Evolutionary conservation across 352 stramenopile species (phyloP).

Genomic region (Stramenopiles sp.): DNA sequence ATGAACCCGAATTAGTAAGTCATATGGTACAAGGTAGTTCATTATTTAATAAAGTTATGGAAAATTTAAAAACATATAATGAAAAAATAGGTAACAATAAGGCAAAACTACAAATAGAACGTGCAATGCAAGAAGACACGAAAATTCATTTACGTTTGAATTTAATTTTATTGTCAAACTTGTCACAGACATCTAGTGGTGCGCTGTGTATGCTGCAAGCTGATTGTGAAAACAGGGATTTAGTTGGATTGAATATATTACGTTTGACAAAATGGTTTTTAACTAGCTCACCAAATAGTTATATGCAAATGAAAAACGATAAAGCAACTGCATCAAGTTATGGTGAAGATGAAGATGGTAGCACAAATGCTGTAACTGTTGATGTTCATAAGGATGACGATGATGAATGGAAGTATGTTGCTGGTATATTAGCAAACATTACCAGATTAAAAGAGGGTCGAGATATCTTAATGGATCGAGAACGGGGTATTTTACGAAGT

Average conservation of each 20-base stretch:
- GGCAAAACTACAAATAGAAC: not conserved
- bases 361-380: not conserved
- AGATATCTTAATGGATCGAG: slow-evolving; percentile 32
- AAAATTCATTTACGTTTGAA: not conserved
- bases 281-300: not conserved
- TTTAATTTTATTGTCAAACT: not conserved
- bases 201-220: not conserved
- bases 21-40: not conserved
- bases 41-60: not conserved
- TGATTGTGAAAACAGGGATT: not conserved
- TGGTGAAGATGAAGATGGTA: not conserved
- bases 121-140: not conserved
- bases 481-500: slow-evolving; percentile 34
- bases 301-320: too few relatives aligned
- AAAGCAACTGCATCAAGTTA: too few relatives aligned
- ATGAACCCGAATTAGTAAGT: not conserved
- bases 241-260: not conserved
- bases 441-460: slow-evolving; percentile 49
- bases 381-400: slow-evolving; percentile 18
- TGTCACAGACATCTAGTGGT: not conserved
- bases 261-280: not conserved
- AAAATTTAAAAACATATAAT: not conserved
- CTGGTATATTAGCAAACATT: slow-evolving; percentile 55
- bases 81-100: not conserved
- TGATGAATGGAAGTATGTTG: slow-evolving; percentile 60